Evolutionary conservation across 1,139 yeast genomes (phyloP), one percentile per base, ranked within the genome.

Genomic region (Nakaseomyces uthaithaninus): DNA sequence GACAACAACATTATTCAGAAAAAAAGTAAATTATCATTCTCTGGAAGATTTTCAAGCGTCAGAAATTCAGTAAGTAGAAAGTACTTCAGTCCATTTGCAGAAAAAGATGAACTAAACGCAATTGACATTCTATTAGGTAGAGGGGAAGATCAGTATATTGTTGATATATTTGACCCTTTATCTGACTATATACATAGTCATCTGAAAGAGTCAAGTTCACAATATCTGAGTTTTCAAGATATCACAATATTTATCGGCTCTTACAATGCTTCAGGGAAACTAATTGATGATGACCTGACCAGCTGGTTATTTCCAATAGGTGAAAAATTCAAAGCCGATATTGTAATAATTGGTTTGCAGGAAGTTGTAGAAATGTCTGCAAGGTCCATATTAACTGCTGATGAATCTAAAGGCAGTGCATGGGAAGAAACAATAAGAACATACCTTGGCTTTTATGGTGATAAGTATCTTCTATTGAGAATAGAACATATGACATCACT

Each of bases 31-130:
- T 86, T 87, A 95, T 86, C 89, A 41, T 65, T 93, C 45, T 97
- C 97, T 0, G 97, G 98, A 15, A 96, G 96, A 0, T 64, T 93
- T 25, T 84, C 95, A 0, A 98, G 93, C 64, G 96, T 93, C 5
- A 87, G 96, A 2, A 93, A 93, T 60, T 85, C 95, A 0, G 95
- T 93, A 4, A 81, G 94, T 31, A 72, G 99, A 62, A 79, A 91
- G 77, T 93, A 93, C 59, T 91, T 91, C 59, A 93, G 93, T 63
- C 89, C 94, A 47, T 93, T 93, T 64, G 86, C 87, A 48, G 99
- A 93, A 63, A 85, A 85, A 51, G 80, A 79, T 35, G 83, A 89
- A 47, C 98, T 93, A 59, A 74, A 77, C 16, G 82, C 87, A 1
- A 87, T 89, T 55, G 99, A 93, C 59, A 68, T 82, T 9, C 63